Base-by-base conservation (phyloP, 805 yeast genomes). In the Candida mattraensis region DNA sequence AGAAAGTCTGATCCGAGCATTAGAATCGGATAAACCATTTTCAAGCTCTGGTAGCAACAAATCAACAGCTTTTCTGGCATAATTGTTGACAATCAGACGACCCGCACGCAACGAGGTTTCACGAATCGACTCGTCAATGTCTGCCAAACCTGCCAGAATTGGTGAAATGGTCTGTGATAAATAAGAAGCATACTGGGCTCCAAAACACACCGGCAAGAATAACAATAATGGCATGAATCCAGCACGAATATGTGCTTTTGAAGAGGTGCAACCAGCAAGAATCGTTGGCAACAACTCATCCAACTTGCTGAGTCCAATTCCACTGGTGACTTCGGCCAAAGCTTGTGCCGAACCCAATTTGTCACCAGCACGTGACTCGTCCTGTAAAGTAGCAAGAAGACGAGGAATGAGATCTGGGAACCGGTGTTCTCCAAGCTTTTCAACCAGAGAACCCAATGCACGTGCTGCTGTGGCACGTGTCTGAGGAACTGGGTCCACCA, bases 401-500 rank as follows among this genome's bases (percentile, higher is more conserved):
- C 88, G 78, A 29, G 94, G 86, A 49, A 93, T 84, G 58, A 93
- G 78, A 24, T 77, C 84, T 22, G 99, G 97, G 87, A 93, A 89
- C 49, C 78, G 82, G 30, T 87, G 95, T 63, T 93, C 99, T 37
- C 99, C 99, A 25, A 93, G 70, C 58, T 89, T 91, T 60, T 93
- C 98, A 30, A 94, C 96, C 44, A 93, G 70, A 0, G 97, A 87
- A 49, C 99, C 99, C 33, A 93, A 67, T 0, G 99, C 99, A 63
- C 97, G 80, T 14, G 97, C 89, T 16, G 98, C 98, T 14, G 96
- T 93, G 1, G 98, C 94, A 59, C 98, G 79, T 0, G 99, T 93
- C 26, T 80, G 86, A 20, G 98, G 96, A 34, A 93, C 99, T 1
- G 99, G 99, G 51, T 93, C 99, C 33, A 94, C 96, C 95, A 93